phyloP scores from a whole-genome alignment of 768 basidiomycete species.

The Xerocomus brunneocitrinus region DNA sequence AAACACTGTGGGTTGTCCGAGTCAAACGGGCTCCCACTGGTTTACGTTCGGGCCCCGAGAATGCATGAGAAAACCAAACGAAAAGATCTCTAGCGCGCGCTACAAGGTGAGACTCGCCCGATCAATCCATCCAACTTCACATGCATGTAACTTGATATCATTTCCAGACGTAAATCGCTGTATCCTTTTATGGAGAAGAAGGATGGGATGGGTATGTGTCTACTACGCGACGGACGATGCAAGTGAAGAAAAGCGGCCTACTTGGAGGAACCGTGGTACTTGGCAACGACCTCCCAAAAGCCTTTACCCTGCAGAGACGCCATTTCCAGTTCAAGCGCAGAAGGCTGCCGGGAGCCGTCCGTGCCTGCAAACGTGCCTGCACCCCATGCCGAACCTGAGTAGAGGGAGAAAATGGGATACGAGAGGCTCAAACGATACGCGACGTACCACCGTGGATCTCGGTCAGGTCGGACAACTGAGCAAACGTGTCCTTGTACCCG shows the following conservation, averaged over 20 bases:
- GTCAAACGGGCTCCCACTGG: background rate
- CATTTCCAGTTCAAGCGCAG: slow-evolving; percentile 51
- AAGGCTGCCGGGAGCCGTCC: slow-evolving; percentile 58
- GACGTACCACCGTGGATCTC: slow-evolving; percentile 46
- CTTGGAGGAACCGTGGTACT: slow-evolving; percentile 23
- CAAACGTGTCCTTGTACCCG: slow-evolving; percentile 43
- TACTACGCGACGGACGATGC: background rate
- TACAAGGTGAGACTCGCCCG: background rate
- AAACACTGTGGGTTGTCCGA: background rate
- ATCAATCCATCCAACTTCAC: background rate
- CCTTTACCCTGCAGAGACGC: slow-evolving; percentile 53
- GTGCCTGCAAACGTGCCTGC: slow-evolving; percentile 62
- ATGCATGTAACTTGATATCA: background rate
- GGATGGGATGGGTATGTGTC: background rate
- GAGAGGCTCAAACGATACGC: background rate
- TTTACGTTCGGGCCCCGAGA: background rate
- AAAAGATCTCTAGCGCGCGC: background rate
- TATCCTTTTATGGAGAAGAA: background rate
- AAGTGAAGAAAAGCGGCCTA: slow-evolving; percentile 2
- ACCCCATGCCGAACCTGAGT: slow-evolving; percentile 71
- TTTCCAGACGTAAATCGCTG: background rate
- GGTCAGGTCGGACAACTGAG: slow-evolving; percentile 35
- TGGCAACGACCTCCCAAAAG: slow-evolving; percentile 49
- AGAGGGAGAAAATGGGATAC: background rate
- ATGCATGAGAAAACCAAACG: background rate